These are phyloP conservation scores for Calophaca sinica DNA, from an alignment of 306 rosid genomes.

Conservation along the genomic window DNA sequence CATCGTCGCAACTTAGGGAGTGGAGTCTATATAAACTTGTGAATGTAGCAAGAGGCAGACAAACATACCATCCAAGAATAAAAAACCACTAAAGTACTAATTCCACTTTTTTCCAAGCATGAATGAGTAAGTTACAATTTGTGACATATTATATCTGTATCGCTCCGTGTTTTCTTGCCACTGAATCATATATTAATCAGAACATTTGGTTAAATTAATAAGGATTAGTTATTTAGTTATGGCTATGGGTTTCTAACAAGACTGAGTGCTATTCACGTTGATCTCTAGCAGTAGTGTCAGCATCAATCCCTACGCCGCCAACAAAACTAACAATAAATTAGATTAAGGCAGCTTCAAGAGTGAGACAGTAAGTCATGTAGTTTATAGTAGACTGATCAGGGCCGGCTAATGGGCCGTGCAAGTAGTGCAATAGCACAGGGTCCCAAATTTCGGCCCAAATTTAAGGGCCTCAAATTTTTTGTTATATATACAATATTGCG, in stretches of 20 bases:
- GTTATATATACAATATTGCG: no score
- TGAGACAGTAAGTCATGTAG: no score
- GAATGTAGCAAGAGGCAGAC: constrained; percentile 41
- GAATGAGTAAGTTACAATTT: background rate
- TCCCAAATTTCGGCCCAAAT: no score
- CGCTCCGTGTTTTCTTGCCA: constrained; percentile 35
- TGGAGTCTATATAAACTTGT: constrained; percentile 20
- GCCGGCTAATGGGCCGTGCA: no score
- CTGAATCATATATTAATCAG: constrained; percentile 33
- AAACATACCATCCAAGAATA: constrained; percentile 48
- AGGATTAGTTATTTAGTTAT: constrained; percentile 34
- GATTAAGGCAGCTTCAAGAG: no score
- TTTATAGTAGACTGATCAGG: no score
- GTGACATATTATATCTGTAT: background rate
- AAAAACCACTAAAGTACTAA: constrained; percentile 30
- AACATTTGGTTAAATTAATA: constrained; percentile 23
- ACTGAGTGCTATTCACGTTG: constrained; percentile 18
- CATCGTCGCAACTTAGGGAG: background rate
- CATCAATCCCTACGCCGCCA: background rate
- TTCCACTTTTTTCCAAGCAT: constrained; percentile 1
- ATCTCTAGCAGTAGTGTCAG: background rate
- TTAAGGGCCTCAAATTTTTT: no score
- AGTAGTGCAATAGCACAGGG: no score
- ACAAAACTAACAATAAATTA: constrained; percentile 4
- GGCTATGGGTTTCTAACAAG: background rate